phyloP scores from a whole-genome alignment of 352 stramenopile genomes.

The Vaucheria bursata region DNA sequence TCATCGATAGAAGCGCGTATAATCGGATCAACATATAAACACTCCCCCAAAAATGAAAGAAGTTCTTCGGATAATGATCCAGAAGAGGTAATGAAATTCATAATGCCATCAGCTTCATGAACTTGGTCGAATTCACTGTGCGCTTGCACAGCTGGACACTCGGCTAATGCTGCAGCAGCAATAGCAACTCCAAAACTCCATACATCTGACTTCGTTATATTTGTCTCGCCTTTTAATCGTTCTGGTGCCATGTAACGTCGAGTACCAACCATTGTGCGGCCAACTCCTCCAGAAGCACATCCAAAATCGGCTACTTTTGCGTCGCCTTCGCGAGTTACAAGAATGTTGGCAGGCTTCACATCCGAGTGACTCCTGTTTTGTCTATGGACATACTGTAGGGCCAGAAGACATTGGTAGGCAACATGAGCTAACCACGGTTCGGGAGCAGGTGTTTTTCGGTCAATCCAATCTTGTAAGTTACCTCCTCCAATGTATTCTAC shows the following conservation, averaged over 20 bases:
- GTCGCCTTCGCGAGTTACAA: conserved; percentile 31
- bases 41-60: background rate
- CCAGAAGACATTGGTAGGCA: background rate
- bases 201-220: conserved; percentile 30
- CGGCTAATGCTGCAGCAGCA: conserved; percentile 24
- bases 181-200: conserved; percentile 37
- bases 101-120: conserved; percentile 14
- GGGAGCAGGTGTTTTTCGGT: background rate
- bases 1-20: background rate
- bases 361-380: background rate
- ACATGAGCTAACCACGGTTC: background rate
- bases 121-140: conserved; percentile 44
- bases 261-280: conserved; percentile 19
- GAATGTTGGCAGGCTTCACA: conserved; percentile 22
- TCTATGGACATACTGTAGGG: background rate
- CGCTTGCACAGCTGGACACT: conserved; percentile 29
- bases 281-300: background rate
- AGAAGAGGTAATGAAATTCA: no score
- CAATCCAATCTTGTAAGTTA: background rate
- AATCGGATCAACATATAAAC: background rate
- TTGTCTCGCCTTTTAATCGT: conserved; percentile 24
- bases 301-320: conserved; percentile 41
- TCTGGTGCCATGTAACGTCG: conserved; percentile 44
- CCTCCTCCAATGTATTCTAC: background rate
- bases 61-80: background rate